Base-by-base conservation (phyloP, 1,284 basidiomycete species). In the Rhodotorula sp. region DNA sequence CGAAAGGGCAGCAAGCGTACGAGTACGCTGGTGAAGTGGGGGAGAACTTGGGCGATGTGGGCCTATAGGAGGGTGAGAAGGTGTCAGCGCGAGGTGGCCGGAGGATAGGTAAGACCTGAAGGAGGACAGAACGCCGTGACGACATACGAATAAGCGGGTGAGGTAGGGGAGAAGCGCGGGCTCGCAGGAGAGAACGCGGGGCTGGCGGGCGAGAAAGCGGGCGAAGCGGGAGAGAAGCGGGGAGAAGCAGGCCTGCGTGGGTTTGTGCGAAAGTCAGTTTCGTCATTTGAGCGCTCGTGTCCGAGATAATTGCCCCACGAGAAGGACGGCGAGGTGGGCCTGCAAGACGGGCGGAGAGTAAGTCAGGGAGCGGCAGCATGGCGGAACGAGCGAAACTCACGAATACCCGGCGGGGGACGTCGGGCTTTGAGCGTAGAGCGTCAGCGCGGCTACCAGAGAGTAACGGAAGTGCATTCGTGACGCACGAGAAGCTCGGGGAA, bases 141-240 rank as follows among this genome's bases (percentile, higher is more conserved):
- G 50, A 32, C 51, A 29, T 13, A 54, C 22, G 70, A 68, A 55
- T 62, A 72, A 21, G 57, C 57, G 0, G 58, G 66, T 17, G 32
- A 46, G 7, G 62, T 32, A 9, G 53, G 63, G 4, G 66, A 58
- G 57, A 67, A 64, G 17, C 32, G 39, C 37, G 58, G 67, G 32
- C 58, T 46, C 13, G 34, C 34, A 15, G 29, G 41, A 32, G 79
- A 80, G 70, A 80, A 81, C 58, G 78, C 75, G 50, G 80, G 80
- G 36, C 75, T 79, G 15, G 69, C 61, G 0, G 92, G 92, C 3
- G 91, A 92, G 57, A 89, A 87, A 1, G 76, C 73, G 34, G 82
- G 81, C 34, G 80, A 80, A 10, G 80, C 80, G 15, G 82, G 82
- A 22, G 77, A 79, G 70, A 71, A 75, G 39, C 50, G 55, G 2